A percentile compares a stretch with the other conserved stretches of the same genome.
Evolutionary conservation across 768 basidiomycete genomes (phyloP).

Genomic region (Mycena belliarum): DNA sequence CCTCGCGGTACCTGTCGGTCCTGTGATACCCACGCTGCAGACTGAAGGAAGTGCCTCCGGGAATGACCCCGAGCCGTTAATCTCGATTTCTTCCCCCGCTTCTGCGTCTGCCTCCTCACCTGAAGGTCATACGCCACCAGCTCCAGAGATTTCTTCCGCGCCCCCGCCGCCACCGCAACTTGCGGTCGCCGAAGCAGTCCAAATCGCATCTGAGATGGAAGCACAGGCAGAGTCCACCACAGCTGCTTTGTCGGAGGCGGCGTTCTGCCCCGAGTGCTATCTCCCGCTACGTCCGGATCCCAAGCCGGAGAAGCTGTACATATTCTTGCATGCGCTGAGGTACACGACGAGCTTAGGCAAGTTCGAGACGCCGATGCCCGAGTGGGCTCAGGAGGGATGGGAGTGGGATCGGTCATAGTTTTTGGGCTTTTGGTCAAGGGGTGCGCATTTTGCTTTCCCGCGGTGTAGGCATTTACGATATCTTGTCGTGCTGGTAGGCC

Average conservation of each 20-base stretch:
- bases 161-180: constrained; percentile 37
- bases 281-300: constrained; percentile 93
- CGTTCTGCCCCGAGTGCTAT: constrained; percentile 90
- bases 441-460: constrained; percentile 12
- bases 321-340: constrained; percentile 89
- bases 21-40: background rate
- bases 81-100: constrained; percentile 9
- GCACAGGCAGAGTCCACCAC: constrained; percentile 41
- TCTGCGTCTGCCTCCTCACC: constrained; percentile 1
- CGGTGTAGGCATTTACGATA: constrained; percentile 8
- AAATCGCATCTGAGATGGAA: constrained; percentile 38
- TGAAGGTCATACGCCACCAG: constrained; percentile 7
- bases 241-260: constrained; percentile 39
- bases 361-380: constrained; percentile 85
- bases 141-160: constrained; percentile 13
- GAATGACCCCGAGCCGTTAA: background rate
- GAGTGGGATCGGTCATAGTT: constrained; percentile 53
- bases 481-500: background rate
- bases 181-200: constrained; percentile 51
- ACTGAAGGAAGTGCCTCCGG: background rate
- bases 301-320: constrained; percentile 87
- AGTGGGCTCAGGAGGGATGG: constrained; percentile 82
- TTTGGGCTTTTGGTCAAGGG: background rate
- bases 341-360: constrained; percentile 83
- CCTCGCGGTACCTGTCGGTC: constrained; percentile 3